Evolutionary conservation across 2,329 filamentous ascomycete species (phyloP), one percentile per base, ranked within the genome.

Genomic region (Fusarium annulatum): DNA sequence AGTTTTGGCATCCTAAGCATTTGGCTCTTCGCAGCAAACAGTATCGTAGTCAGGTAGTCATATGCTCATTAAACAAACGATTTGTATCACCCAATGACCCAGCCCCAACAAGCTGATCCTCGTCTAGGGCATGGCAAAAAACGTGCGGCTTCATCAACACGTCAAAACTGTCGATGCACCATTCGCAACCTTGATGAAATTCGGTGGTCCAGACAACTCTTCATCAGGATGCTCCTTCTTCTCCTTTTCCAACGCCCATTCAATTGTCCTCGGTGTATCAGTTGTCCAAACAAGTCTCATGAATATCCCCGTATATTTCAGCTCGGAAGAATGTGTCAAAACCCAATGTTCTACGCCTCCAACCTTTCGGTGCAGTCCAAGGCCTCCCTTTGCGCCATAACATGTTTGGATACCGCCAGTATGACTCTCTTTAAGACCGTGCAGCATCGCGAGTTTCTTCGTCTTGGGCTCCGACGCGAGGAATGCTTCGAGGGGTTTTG

Each of bases 341-440:
- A 79, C 14, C 77, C 77, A 79, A n/a, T 77, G 69, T 30, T 72
- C 69, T 23, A 68, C 55, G 1, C 70, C 73, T 12, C 76, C 75
- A 12, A 74, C 45, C 36, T 70, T 76, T 42, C 76, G 64, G 14
- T 76, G 67, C 7, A 79, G 39, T 2, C 53, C 70, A 3, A 79
- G 67, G 2, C 77, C 77, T 0, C 59, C 69, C 8, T 69, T 74
- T 9, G 55, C 76, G 0, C 76, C 76, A 2, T 63, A 63, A 0
- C 59, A 69, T n/a, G 67, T 75, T 61, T 64, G 49, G 0, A n/a
- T 15, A 0, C 73, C 69, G 1, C 45, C 61, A 0, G 70, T 63
- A 26, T 61, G 49, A 6, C 69, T 74, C 48, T 79, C 77, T 21
- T 79, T 79, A 0, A 79, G 45, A 0, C 76, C 74, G 26, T 79